Base-by-base conservation (phyloP, 2,329 filamentous ascomycete species). In the Trichoderma atroviride region DNA sequence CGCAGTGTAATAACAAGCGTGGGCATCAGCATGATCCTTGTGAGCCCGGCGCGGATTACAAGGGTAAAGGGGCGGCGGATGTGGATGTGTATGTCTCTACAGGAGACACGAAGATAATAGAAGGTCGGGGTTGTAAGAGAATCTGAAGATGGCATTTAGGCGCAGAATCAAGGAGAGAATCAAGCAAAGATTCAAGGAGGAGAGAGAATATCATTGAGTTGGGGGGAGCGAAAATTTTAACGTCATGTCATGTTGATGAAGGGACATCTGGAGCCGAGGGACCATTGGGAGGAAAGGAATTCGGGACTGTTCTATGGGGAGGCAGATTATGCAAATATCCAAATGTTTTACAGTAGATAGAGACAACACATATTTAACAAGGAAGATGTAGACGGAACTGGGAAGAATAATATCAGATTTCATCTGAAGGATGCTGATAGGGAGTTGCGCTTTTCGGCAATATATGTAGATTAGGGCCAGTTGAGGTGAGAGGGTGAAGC, bases 291-390 rank as follows among this genome's bases (percentile, higher is more conserved):
- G 33, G 63, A 40, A 59, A n/a, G 40, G 56, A 59, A 47, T 29
- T 19, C 9, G 31, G 37, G 64, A 37, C 19, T 67, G 64, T 52
- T 67, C 40, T 52, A 47, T 10, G 65, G 50, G 50, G 50, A 35
- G 57, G 57, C 47, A 11, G 56, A 61, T 22, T 43, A 68, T 68
- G 65, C 65, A 56, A 68, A 69, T 58, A 69, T 63, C 53, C 68
- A 33, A 53, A 55, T 55, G 43, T 58, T 43, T 43, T 58, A 69
- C 68, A 61, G 65, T 68, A 61, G 65, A 68, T 68, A 68, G 65
- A 68, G 31, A 64, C 59, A 59, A 64, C 52, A 69, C 29, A 47
- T 68, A 61, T 61, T 61, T 50, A 61, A 68, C 22, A 9, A 33
- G 47, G 47, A 61, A 27, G 35, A 58, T 52, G 65, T 60, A 68